Evolutionary conservation across 768 basidiomycete genomes (phyloP).

Genomic region (Boletales sp.): DNA sequence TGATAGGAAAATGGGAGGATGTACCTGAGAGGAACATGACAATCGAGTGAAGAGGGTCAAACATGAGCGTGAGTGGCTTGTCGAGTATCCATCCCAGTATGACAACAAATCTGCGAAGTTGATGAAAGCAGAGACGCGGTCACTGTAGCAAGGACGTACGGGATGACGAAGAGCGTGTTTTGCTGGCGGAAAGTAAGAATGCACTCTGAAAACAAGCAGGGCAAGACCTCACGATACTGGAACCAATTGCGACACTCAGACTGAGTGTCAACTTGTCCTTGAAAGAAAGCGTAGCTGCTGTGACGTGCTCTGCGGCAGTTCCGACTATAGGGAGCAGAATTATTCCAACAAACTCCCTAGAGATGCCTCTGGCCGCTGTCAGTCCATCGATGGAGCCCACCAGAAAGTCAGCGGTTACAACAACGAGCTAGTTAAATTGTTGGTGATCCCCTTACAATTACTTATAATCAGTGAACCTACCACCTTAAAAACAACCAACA

Average conservation of each 20-base stretch:
- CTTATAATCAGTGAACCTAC: conserved; percentile 37
- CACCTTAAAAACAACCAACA: conserved; percentile 58
- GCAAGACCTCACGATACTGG: conserved; percentile 59
- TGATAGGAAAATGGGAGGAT: conserved; percentile 3
- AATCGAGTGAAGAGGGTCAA: conserved; percentile 81
- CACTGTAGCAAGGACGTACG: conserved; percentile 33
- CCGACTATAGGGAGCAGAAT: conserved; percentile 90
- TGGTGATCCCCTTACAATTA: neutral
- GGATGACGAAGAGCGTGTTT: conserved; percentile 68
- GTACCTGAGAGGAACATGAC: conserved; percentile 18
- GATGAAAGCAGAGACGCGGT: conserved; percentile 1
- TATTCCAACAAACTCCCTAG: conserved; percentile 80
- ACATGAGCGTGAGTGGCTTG: conserved; percentile 76
- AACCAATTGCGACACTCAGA: conserved; percentile 86
- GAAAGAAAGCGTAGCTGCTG: conserved; percentile 87
- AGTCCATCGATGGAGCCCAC: conserved; percentile 82
- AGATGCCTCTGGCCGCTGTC: conserved; percentile 52
- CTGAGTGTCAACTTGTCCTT: conserved; percentile 87
- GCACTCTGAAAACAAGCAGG: neutral
- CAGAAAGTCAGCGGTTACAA: conserved; percentile 59
- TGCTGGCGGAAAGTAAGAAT: conserved; percentile 42
- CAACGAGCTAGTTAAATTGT: conserved; percentile 40
- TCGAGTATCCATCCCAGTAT: conserved; percentile 76
- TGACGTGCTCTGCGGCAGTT: conserved; percentile 89
- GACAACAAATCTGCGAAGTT: conserved; percentile 56